These are phyloP conservation scores for Cyathus striatus DNA, from an alignment of 768 basidiomycete genomes.

Conservation along the genomic window DNA sequence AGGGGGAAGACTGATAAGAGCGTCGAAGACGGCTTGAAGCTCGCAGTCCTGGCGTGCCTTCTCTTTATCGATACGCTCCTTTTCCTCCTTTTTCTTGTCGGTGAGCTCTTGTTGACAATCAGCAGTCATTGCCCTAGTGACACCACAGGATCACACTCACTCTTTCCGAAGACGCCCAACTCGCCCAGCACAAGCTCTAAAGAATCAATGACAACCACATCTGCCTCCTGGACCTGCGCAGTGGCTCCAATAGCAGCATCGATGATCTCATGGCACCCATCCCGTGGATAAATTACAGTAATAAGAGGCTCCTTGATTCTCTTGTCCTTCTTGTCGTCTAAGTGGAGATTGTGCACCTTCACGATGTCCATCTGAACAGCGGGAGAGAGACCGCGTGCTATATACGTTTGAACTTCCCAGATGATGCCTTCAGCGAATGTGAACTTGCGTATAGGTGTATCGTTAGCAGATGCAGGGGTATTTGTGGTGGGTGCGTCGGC, in stretches of 20 bases:
- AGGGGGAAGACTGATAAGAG: no score
- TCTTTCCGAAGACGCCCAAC: constrained; percentile 1
- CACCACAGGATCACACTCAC: no score
- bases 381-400: not conserved
- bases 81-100: no score
- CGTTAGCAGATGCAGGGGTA: no score
- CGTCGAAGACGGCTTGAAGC: no score
- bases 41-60: no score
- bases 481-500: no score
- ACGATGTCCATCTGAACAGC: not conserved
- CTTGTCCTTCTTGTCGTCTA: not conserved
- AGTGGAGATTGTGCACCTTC: not conserved
- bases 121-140: no score
- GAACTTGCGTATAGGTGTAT: no score
- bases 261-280: constrained; percentile 5
- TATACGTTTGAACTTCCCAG: not conserved
- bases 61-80: no score
- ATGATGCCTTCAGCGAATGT: not conserved
- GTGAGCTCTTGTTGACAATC: no score
- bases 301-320: not conserved
- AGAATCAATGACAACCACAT: constrained; percentile 11
- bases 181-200: constrained; percentile 9
- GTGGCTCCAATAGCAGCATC: constrained; percentile 6
- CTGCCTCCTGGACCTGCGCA: constrained; percentile 5
- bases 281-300: constrained; percentile 1